These are phyloP conservation scores for Fusarium chlamydosporum DNA, from an alignment of 2,329 filamentous ascomycete genomes.

Conservation along the genomic window DNA sequence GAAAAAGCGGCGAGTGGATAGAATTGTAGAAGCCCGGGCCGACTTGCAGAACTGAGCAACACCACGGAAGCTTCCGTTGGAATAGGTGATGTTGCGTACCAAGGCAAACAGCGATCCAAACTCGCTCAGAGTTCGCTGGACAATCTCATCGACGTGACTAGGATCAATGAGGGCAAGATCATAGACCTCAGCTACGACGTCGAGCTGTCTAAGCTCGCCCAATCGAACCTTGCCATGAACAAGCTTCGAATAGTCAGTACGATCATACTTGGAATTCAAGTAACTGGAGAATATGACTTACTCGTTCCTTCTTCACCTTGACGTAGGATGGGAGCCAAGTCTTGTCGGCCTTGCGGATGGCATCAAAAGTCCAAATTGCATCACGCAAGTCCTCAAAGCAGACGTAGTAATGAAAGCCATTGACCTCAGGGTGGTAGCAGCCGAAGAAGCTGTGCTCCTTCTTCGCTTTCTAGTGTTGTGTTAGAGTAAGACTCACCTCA, in stretches of 20 bases:
- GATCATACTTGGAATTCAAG: not conserved
- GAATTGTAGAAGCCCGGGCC: slow-evolving; percentile 58
- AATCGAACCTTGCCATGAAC: slow-evolving; percentile 20
- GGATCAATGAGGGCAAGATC: slow-evolving; percentile 39
- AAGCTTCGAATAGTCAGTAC: slow-evolving; percentile 10
- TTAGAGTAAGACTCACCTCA: slow-evolving; percentile 24
- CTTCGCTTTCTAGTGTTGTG: slow-evolving; percentile 56
- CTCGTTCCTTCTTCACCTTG: slow-evolving; percentile 27
- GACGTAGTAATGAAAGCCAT: slow-evolving; percentile 63
- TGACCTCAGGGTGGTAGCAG: slow-evolving; percentile 55
- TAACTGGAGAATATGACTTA: slow-evolving; percentile 9
- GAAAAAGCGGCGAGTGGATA: slow-evolving; percentile 53
- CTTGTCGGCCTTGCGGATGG: slow-evolving; percentile 59
- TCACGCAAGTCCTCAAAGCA: slow-evolving; percentile 74
- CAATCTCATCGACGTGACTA: slow-evolving; percentile 56
- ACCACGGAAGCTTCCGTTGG: slow-evolving; percentile 62
- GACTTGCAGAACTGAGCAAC: slow-evolving; percentile 69
- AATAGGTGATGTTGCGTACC: slow-evolving; percentile 58
- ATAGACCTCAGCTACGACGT: slow-evolving; percentile 47
- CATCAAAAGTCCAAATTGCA: slow-evolving; percentile 65
- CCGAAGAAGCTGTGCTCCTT: slow-evolving; percentile 57
- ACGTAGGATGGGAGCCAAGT: slow-evolving; percentile 60
- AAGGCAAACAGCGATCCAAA: slow-evolving; percentile 69
- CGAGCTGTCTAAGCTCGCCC: slow-evolving; percentile 50
- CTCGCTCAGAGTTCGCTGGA: slow-evolving; percentile 56